Evolutionary conservation across 352 stramenopile species (phyloP).

Genomic region (Phytophthora niederhauseri): DNA sequence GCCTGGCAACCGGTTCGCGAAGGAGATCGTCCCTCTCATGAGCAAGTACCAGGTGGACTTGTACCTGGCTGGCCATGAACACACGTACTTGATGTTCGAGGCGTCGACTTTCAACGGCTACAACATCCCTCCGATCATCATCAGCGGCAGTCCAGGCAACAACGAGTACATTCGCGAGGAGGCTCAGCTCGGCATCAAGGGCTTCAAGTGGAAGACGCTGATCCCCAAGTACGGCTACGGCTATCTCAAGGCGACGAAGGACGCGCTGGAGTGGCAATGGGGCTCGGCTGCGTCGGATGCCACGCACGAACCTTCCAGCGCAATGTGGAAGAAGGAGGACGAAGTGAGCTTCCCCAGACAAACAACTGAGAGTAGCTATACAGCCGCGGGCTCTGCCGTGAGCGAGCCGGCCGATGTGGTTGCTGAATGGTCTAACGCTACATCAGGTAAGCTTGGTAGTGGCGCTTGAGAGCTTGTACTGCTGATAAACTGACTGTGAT

Average conservation of each 20-base stretch:
- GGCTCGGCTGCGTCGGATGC: constrained; percentile 55
- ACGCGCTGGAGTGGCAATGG: constrained; percentile 66
- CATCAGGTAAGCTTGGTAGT: constrained; percentile 30
- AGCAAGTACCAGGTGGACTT: constrained; percentile 78
- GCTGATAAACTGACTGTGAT: constrained; percentile 1
- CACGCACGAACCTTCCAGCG: constrained; percentile 45
- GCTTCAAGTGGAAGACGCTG: constrained; percentile 61
- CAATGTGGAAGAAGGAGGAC: constrained; percentile 57
- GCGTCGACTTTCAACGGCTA: constrained; percentile 53
- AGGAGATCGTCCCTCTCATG: constrained; percentile 74
- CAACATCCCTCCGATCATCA: constrained; percentile 70
- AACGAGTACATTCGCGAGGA: constrained; percentile 74
- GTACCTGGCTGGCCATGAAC: constrained; percentile 72
- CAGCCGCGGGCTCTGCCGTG: constrained; percentile 48
- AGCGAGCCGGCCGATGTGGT: constrained; percentile 41
- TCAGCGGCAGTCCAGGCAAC: constrained; percentile 75
- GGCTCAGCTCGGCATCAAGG: constrained; percentile 53
- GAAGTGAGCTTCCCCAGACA: constrained; percentile 51
- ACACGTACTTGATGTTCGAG: constrained; percentile 76
- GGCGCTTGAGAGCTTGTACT: not conserved
- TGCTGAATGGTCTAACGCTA: constrained; percentile 30
- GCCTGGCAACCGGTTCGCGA: constrained; percentile 58
- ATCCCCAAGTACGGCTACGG: constrained; percentile 82
- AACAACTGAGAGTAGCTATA: constrained; percentile 25
- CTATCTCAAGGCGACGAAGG: constrained; percentile 64